Conservation (phyloP, 2,329 filamentous ascomycete species). For the Cordyceps cateniannulata region DNA sequence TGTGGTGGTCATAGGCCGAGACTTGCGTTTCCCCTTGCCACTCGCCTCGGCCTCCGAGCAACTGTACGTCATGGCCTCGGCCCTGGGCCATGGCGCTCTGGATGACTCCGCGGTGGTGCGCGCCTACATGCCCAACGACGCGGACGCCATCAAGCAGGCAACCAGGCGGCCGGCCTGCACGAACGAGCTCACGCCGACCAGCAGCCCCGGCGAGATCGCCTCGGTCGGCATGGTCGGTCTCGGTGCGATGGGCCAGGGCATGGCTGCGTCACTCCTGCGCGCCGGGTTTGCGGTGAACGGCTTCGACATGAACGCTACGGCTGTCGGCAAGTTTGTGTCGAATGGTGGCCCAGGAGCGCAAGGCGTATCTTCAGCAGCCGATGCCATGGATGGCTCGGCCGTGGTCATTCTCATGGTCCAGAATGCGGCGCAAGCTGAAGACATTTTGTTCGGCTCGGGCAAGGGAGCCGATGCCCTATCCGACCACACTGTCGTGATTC, state of each 20-base stretch:
- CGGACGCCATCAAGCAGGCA: constrained; percentile 15
- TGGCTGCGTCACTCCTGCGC: constrained; percentile 28
- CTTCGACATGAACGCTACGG: constrained; percentile 26
- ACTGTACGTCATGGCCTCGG: constrained; percentile 22
- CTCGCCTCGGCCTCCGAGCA: constrained; percentile 29
- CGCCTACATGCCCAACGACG: constrained; percentile 18
- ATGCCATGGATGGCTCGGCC: constrained; percentile 23
- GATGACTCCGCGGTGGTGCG: constrained; percentile 24
- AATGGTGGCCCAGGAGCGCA: constrained; percentile 19
- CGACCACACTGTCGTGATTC: constrained; percentile 24
- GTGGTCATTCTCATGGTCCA: constrained; percentile 31
- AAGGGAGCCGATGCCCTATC: constrained; percentile 23
- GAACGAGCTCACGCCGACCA: constrained; percentile 16
- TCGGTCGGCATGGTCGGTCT: constrained; percentile 31
- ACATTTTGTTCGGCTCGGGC: constrained; percentile 25
- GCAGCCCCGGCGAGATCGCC: constrained; percentile 19
- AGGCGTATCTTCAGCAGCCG: constrained; percentile 21
- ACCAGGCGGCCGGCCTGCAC: constrained; percentile 7
- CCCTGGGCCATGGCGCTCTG: constrained; percentile 22
- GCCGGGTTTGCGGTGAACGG: constrained; percentile 27
- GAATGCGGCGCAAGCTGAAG: constrained; percentile 26
- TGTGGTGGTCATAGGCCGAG: constrained; percentile 24
- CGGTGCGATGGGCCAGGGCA: constrained; percentile 33
- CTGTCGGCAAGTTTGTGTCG: constrained; percentile 24
- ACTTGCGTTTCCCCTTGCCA: constrained; percentile 28